Evolutionary conservation across 495 filamentous ascomycete species (phyloP).

Genomic region (Lasiosphaeriaceae sp.): DNA sequence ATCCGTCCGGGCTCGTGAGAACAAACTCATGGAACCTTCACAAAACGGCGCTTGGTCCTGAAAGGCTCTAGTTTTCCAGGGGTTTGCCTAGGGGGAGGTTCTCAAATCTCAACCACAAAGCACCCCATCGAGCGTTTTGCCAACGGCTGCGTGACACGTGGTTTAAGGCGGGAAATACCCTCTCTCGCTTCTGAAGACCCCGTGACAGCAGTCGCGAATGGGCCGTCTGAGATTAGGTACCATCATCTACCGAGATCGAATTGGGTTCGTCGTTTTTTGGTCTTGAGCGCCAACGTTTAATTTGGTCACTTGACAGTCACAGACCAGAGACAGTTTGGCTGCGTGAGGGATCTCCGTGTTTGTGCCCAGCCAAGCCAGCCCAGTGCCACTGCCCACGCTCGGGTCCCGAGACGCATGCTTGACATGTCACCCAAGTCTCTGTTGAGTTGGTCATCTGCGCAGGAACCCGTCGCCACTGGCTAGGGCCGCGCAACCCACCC

Average conservation of each 20-base stretch:
- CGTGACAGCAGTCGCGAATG: neutral
- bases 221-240: neutral
- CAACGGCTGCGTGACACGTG: constrained; percentile 33
- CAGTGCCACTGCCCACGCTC: neutral
- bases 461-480: constrained; percentile 32
- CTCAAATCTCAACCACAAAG: constrained; percentile 1
- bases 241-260: no score
- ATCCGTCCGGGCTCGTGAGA: no score
- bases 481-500: constrained; percentile 1
- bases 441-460: constrained; percentile 22
- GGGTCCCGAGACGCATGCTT: constrained; percentile 9
- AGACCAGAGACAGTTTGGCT: neutral
- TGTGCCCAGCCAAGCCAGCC: neutral
- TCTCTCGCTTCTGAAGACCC: neutral
- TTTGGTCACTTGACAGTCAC: no score
- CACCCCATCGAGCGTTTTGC: constrained; percentile 2
- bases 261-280: no score
- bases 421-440: constrained; percentile 16
- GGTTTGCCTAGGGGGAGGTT: neutral
- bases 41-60: neutral
- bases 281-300: no score
- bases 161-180: constrained; percentile 16
- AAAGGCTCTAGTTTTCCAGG: neutral
- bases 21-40: neutral
- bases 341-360: neutral